These are phyloP conservation scores for Pseudonectria buxi DNA, from an alignment of 2,329 filamentous ascomycete species.

Conservation along the genomic window DNA sequence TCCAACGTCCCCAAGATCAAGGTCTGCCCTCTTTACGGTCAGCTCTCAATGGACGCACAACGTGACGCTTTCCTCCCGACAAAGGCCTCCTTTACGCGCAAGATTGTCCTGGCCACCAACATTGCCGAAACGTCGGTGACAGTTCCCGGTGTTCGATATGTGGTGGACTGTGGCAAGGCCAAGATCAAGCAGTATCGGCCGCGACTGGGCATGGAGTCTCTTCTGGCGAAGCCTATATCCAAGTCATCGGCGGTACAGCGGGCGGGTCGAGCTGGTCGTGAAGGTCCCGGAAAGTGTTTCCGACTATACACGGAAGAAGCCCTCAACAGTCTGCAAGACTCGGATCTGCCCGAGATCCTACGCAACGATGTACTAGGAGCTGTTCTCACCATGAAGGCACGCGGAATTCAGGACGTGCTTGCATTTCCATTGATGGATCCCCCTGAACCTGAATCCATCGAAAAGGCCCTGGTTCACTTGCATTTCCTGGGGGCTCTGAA, in stretches of 20 bases:
- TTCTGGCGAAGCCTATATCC: conserved; percentile 85
- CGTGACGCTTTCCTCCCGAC: conserved; percentile 77
- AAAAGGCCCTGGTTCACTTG: conserved; percentile 76
- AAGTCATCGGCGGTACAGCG: conserved; percentile 90
- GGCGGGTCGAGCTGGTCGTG: conserved; percentile 85
- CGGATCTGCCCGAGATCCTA: conserved; percentile 81
- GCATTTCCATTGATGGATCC: conserved; percentile 80
- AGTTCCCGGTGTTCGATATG: conserved; percentile 83
- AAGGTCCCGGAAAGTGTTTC: conserved; percentile 84
- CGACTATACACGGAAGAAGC: conserved; percentile 78
- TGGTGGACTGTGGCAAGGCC: conserved; percentile 87
- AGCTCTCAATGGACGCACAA: conserved; percentile 79
- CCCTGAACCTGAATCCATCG: conserved; percentile 69
- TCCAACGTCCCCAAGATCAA: conserved; percentile 66
- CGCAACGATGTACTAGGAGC: conserved; percentile 83
- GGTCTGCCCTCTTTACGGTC: conserved; percentile 80
- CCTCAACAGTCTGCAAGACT: conserved; percentile 62
- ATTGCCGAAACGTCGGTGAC: conserved; percentile 99
- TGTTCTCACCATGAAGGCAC: conserved; percentile 86
- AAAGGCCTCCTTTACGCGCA: conserved; percentile 65
- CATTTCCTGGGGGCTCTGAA: conserved; percentile 71
- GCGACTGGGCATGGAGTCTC: conserved; percentile 78
- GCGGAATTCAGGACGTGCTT: conserved; percentile 75
- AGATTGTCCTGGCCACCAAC: conserved; percentile 89
- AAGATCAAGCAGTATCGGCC: conserved; percentile 90